Conservation (phyloP, 192 early-diverging fungal species). For the Chytriomyces sp. region DNA sequence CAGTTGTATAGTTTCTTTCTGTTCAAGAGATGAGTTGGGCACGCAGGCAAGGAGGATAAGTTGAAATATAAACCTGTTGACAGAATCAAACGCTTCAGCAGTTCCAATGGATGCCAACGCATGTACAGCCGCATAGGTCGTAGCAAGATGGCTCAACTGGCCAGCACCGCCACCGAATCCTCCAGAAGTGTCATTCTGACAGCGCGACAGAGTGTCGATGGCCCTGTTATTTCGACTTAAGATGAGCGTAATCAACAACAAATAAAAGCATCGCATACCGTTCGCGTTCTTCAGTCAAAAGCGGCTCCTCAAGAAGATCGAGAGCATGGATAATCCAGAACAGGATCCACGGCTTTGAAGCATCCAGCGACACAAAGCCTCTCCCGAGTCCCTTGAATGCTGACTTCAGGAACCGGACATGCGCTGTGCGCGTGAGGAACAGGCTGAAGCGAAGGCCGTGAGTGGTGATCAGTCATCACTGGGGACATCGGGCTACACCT, state of each 20-base stretch:
- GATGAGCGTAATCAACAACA: not conserved
- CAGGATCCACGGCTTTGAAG: conserved; percentile 87
- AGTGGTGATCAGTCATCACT: not conserved
- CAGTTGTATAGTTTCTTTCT: conserved; percentile 67
- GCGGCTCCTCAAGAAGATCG: conserved; percentile 68
- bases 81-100: conserved; percentile 66
- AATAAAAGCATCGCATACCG: conserved; percentile 30
- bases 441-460: conserved; percentile 2
- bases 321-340: conserved; percentile 91
- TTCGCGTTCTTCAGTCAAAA: conserved; percentile 53
- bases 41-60: too few relatives aligned
- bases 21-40: not conserved
- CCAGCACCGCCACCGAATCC: conserved; percentile 88
- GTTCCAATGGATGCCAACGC: conserved; percentile 80
- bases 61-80: conserved; percentile 45
- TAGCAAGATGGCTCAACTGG: conserved; percentile 86
- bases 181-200: conserved; percentile 75
- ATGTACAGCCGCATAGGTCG: conserved; percentile 88
- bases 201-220: conserved; percentile 64
- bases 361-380: conserved; percentile 74
- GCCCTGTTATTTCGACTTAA: conserved; percentile 36
- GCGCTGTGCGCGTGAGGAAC: conserved; percentile 56
- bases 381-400: conserved; percentile 58
- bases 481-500: conserved; percentile 60
- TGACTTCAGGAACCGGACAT: conserved; percentile 62